Conservation (phyloP, 1,284 basidiomycete species). For the Puccinia hordei region DNA sequence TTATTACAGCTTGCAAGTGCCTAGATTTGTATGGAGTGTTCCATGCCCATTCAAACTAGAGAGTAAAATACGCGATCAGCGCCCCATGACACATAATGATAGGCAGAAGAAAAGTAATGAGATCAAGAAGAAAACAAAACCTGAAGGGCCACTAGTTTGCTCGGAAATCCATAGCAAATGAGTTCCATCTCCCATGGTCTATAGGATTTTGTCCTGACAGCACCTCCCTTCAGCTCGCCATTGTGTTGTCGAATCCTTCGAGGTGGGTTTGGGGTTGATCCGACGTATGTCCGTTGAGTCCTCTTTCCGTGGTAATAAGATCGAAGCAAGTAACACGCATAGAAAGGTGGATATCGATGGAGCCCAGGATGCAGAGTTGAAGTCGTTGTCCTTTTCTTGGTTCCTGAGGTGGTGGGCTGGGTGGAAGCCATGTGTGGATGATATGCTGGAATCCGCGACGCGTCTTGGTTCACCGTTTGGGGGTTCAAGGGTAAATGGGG, state of each 20-base stretch:
- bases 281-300: slow-evolving; percentile 37
- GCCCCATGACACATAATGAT: not conserved
- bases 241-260: slow-evolving; percentile 47
- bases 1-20: slow-evolving; percentile 33
- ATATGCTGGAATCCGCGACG: not conserved
- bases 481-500: too few species aligned
- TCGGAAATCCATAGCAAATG: slow-evolving; percentile 47
- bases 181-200: slow-evolving; percentile 51
- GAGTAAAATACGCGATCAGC: not conserved
- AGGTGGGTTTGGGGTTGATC: slow-evolving; percentile 50
- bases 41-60: slow-evolving; percentile 51
- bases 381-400: slow-evolving; percentile 33
- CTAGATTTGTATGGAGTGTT: slow-evolving; percentile 47
- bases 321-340: slow-evolving; percentile 45
- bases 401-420: not conserved
- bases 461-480: too few species aligned
- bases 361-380: slow-evolving; percentile 40
- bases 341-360: slow-evolving; percentile 43
- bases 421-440: not conserved
- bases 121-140: slow-evolving; percentile 8
- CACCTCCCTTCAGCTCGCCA: slow-evolving; percentile 48
- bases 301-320: slow-evolving; percentile 27
- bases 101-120: slow-evolving; percentile 1
- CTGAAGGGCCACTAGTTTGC: slow-evolving; percentile 46
- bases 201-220: slow-evolving; percentile 42